Evolutionary conservation across 192 early-diverging fungal genomes (phyloP).

Genomic region (Umbelopsis sp.): DNA sequence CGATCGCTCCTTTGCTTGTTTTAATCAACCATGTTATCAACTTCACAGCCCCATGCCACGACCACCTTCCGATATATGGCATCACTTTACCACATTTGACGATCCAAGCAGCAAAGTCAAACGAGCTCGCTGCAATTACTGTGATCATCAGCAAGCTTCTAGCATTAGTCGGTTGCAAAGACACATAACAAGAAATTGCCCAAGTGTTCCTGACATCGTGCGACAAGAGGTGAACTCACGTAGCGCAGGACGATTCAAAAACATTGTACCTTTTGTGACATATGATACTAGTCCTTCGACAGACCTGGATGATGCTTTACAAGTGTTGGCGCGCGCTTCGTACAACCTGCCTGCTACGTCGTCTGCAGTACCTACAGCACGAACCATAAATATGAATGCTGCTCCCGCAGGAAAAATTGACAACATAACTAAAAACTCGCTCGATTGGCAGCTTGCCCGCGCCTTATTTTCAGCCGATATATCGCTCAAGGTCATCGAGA

Average conservation of each 20-base stretch:
- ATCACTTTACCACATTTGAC: slow-evolving; percentile 16
- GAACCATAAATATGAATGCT: not conserved
- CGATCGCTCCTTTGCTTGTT: not conserved
- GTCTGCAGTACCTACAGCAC: not conserved
- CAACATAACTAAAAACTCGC: not conserved
- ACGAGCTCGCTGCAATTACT: slow-evolving; percentile 19
- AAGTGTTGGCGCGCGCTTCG: slow-evolving; percentile 7
- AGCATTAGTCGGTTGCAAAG: slow-evolving; percentile 19
- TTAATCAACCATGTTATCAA: not conserved
- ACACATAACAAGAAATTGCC: slow-evolving; percentile 19
- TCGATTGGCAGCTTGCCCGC: slow-evolving; percentile 16
- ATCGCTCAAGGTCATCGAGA: slow-evolving; percentile 1
- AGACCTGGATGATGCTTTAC: slow-evolving; percentile 19
- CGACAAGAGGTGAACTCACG: slow-evolving; percentile 10
- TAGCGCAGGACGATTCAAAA: not conserved
- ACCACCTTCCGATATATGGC: slow-evolving; percentile 25
- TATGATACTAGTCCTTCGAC: not conserved
- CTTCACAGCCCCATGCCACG: slow-evolving; percentile 20
- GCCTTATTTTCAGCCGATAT: slow-evolving; percentile 21
- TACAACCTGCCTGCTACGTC: not conserved
- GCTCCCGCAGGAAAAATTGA: not conserved
- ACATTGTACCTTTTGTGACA: not conserved
- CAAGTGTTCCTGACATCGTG: not conserved
- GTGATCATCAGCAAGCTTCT: slow-evolving; percentile 22
- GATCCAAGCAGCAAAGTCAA: slow-evolving; percentile 19